Evolutionary conservation across 495 filamentous ascomycete genomes (phyloP).

Genomic region (Niebla homalea): DNA sequence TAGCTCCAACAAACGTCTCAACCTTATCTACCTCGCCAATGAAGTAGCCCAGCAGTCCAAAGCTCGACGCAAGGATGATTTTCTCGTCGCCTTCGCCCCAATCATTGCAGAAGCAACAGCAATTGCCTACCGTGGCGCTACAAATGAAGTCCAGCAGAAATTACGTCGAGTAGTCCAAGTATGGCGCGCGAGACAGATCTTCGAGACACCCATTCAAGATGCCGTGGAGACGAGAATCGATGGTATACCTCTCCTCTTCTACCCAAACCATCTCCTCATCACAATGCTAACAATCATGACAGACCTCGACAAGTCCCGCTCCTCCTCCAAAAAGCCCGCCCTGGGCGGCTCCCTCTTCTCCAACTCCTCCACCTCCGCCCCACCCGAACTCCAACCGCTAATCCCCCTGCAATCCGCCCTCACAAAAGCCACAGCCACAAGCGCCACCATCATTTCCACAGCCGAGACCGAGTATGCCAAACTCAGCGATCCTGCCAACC

Average conservation of each 20-base stretch:
- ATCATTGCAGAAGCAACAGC: slow-evolving; percentile 78
- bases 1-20: slow-evolving; percentile 67
- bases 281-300: neutral
- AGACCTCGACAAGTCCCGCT: slow-evolving; percentile 73
- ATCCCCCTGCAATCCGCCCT: slow-evolving; percentile 58
- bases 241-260: slow-evolving; percentile 34
- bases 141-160: slow-evolving; percentile 73
- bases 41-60: slow-evolving; percentile 95
- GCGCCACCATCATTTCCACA: slow-evolving; percentile 45
- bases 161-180: slow-evolving; percentile 83
- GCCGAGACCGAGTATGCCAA: slow-evolving; percentile 75
- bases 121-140: slow-evolving; percentile 73
- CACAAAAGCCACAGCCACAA: slow-evolving; percentile 50
- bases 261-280: neutral
- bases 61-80: slow-evolving; percentile 79
- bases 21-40: slow-evolving; percentile 90
- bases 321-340: slow-evolving; percentile 46
- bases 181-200: slow-evolving; percentile 80
- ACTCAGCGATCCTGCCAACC: slow-evolving; percentile 51
- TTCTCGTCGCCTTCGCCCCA: slow-evolving; percentile 77
- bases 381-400: slow-evolving; percentile 63
- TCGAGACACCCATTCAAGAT: slow-evolving; percentile 62
- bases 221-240: slow-evolving; percentile 65
- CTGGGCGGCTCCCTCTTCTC: slow-evolving; percentile 64
- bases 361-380: slow-evolving; percentile 40